Conservation (phyloP, 2,329 filamentous ascomycete species). For the Phaeosphaeria sp. region DNA sequence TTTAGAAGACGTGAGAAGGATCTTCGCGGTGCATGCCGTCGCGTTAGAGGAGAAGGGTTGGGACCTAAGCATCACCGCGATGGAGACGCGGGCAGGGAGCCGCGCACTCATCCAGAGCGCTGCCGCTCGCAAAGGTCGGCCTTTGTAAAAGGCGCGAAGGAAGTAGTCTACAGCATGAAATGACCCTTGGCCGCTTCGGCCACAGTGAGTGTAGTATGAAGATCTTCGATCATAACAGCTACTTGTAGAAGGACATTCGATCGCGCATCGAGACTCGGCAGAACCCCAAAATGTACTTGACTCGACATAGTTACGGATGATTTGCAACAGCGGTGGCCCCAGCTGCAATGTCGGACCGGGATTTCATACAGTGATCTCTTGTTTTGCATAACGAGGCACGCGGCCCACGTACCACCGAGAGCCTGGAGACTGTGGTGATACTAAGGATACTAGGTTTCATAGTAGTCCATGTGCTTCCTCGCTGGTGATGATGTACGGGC, state of each 20-base stretch:
- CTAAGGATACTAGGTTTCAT: conserved; percentile 27
- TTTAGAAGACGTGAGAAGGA: conserved; percentile 46
- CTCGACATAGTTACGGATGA: conserved; percentile 4
- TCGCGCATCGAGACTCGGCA: not conserved
- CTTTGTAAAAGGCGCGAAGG: not conserved
- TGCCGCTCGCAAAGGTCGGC: not conserved
- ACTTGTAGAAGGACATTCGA: not conserved
- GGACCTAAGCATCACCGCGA: conserved; percentile 68
- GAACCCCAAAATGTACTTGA: not conserved
- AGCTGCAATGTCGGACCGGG: not conserved
- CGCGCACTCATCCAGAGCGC: conserved; percentile 26
- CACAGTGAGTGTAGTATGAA: not conserved
- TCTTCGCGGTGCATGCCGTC: conserved; percentile 56
- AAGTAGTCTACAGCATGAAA: not conserved
- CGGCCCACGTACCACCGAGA: conserved; percentile 3
- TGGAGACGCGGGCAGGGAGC: conserved; percentile 69
- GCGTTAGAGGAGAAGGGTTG: conserved; percentile 63
- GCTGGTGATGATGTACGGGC: not conserved
- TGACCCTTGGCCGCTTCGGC: not conserved
- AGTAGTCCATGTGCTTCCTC: not conserved
- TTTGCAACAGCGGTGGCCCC: conserved; percentile 1
- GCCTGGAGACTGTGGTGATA: conserved; percentile 1
- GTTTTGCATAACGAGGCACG: conserved; percentile 4
- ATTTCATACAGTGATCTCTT: conserved; percentile 1
- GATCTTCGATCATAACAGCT: not conserved